Base-by-base conservation (phyloP, 805 yeast species). In the Ogataea trehalophila region DNA sequence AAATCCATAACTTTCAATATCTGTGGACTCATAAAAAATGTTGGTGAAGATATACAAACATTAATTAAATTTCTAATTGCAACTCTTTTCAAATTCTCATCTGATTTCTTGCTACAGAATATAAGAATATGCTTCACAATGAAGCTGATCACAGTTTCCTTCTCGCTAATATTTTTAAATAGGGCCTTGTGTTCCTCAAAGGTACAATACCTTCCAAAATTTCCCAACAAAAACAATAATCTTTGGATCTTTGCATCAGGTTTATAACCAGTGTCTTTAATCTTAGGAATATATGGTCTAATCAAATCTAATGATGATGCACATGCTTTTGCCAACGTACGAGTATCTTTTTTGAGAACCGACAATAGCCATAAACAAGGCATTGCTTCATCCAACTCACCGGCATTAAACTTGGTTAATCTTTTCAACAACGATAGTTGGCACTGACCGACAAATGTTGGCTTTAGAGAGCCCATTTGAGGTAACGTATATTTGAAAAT, bases 321-420 rank as follows among this genome's bases (percentile, higher is more conserved):
- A 17, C 87, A 77, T 0, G 91, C 91, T 52, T 75, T 78, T 0
- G 81, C 77, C 5, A 87, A 56, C 51, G 77, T 77, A 0, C 58
- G 47, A 0, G 76, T 72, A 43, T 77, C 80, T 1, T 71, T 65
- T 37, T 73, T 69, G 55, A 76, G 64, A 3, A 53, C 57, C 2
- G 86, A 73, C 0, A 87, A 66, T 8, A 63, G 63, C 85, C 89
- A 81, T 4, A 80, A 65, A 47, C 87, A 73, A 1, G 90, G 89
- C 62, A 87, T 75, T 0, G 92, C 95, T 57, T 82, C 83, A n/a
- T 78, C 78, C 8, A 87, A 63, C 54, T 87, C 94, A 48, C 62
- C 70, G 0, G 74, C 72, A 44, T 73, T 76, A 65, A 83, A 76
- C 51, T 77, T 83, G 2, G 91, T 82, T 33, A 87, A 62, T 33